phyloP scores from a whole-genome alignment of 1,284 basidiomycete genomes.

The Earliella scabrosa region DNA sequence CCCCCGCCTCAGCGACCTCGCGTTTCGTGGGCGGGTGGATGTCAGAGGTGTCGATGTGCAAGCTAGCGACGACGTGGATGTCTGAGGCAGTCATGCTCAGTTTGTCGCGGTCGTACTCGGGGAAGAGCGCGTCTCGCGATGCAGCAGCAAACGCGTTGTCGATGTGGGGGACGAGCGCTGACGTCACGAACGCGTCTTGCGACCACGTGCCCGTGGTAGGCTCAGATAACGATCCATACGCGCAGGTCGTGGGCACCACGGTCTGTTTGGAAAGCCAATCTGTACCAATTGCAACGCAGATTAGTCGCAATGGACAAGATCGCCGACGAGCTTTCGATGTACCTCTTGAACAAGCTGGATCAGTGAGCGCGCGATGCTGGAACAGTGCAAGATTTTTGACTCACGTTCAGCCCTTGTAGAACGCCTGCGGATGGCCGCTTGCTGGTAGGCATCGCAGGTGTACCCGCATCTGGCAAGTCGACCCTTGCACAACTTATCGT shows the following conservation, averaged over 20 bases:
- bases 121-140: background rate
- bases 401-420: slow-evolving; percentile 37
- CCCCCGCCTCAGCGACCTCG: background rate
- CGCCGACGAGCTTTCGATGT: slow-evolving; percentile 36
- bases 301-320: slow-evolving; percentile 43
- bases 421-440: slow-evolving; percentile 54
- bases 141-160: background rate
- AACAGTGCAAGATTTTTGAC: background rate
- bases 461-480: slow-evolving; percentile 87
- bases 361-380: slow-evolving; percentile 20
- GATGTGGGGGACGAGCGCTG: background rate
- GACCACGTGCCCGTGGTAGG: slow-evolving; percentile 16
- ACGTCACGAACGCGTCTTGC: slow-evolving; percentile 16
- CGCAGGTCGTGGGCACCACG: too few relatives aligned
- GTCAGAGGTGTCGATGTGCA: slow-evolving; percentile 9
- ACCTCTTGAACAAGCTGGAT: slow-evolving; percentile 34
- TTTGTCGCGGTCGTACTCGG: background rate
- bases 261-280: too few relatives aligned
- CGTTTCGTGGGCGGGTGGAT: slow-evolving; percentile 4
- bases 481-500: slow-evolving; percentile 66
- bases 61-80: background rate
- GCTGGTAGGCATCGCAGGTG: slow-evolving; percentile 77
- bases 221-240: slow-evolving; percentile 21
- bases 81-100: background rate
- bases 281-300: too few relatives aligned